Evolutionary conservation across 345 rosid genomes (phyloP).

Genomic region (Rubroshorea leprosula): DNA sequence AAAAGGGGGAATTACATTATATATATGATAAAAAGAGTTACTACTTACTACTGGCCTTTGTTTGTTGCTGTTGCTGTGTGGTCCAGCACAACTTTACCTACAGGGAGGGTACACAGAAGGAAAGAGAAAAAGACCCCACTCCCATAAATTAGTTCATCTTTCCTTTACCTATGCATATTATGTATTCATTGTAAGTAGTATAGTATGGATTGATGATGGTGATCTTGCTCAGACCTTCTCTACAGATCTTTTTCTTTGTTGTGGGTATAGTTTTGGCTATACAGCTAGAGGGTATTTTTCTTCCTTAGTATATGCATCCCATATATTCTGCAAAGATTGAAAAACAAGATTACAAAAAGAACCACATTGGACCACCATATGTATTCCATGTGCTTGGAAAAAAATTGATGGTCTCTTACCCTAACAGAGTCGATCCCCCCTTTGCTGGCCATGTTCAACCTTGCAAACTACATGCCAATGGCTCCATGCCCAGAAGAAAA

Average conservation of each 20-base stretch:
- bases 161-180: conserved; percentile 39
- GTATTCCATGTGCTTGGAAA: conserved; percentile 16
- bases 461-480: conserved; percentile 41
- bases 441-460: conserved; percentile 27
- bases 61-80: conserved; percentile 11
- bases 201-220: conserved; percentile 39
- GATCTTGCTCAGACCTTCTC: conserved; percentile 38
- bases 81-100: conserved; percentile 9
- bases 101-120: conserved; percentile 20
- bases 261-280: conserved; percentile 35
- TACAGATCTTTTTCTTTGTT: conserved; percentile 26
- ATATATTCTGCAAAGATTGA: conserved; percentile 26
- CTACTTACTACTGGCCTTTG: conserved; percentile 17
- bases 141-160: conserved; percentile 43
- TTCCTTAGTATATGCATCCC: conserved; percentile 25
- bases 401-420: conserved; percentile 26
- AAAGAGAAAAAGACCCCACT: conserved; percentile 35
- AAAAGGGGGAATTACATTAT: conserved; percentile 19
- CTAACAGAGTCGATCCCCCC: conserved; percentile 25
- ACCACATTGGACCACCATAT: conserved; percentile 11
- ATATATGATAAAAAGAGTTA: conserved; percentile 2
- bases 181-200: conserved; percentile 45
- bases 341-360: not conserved
- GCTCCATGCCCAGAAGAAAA: conserved; percentile 55
- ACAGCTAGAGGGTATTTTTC: conserved; percentile 35